Base-by-base conservation (phyloP, 371 early-diverging fungal species). In the Sporodiniella umbellata region DNA sequence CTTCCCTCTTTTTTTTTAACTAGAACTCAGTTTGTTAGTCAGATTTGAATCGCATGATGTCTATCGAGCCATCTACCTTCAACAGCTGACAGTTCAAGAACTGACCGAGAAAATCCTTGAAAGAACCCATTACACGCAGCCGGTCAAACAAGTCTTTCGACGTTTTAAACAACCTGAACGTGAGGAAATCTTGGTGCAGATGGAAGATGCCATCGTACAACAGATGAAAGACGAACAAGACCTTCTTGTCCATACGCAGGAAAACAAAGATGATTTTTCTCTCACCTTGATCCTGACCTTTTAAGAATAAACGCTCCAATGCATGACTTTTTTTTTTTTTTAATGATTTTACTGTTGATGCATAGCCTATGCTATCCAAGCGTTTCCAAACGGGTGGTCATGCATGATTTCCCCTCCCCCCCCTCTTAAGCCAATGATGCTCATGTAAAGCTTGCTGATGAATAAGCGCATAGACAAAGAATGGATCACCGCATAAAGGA, bases 221-320 rank as follows among this genome's bases (percentile, higher is more conserved):
- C 77, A 80, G 26, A 72, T 82, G 61, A 45, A 47, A 3, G 82
- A 82, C 47, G 80, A 78, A 48, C 66, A 72, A 40, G 75, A 68
- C 42, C 78, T 82, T 53, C 60, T 63, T 6, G 66, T 81, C 26
- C 78, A 81, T 17, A 71, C 59, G 37, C 58, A 66, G 14, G 60
- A 75, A 15, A 62, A 68, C 39, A 56, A 60, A 14, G 66, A 68
- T 33, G 21, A 33, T 15, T 17, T 11, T 14, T 12, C 52, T 33
- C 17, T 51, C 4, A 51, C 42, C 6, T 15, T 57, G 2, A 48
- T 57, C 14, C 30, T 60, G 15, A 50, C 33, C 15, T 50, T 51
- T 50, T 53, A 43, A 37, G 5, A 30, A 25, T 21, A 37, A 33
- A 19, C n/a, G n/a, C n/a, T n/a, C n/a, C n/a, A n/a, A n/a, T n/a